These are phyloP conservation scores for Globisporangium paroecandrum DNA, from an alignment of 352 stramenopile species.

Conservation along the genomic window DNA sequence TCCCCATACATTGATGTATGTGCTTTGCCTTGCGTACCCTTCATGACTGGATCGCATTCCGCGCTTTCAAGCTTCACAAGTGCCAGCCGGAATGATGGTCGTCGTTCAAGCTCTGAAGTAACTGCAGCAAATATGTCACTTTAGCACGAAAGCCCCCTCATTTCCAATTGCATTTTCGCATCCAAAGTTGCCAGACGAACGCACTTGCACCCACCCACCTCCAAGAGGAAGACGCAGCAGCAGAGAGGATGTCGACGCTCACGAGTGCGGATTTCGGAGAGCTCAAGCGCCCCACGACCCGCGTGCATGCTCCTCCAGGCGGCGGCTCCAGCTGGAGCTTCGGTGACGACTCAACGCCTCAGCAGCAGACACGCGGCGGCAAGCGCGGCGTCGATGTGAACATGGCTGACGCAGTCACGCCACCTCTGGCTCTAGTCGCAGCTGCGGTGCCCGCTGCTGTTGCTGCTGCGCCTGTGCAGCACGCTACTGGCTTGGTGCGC, in stretches of 20 bases:
- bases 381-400: conserved; percentile 15
- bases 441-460: conserved; percentile 14
- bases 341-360: conserved; percentile 27
- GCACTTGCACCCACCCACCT: background rate
- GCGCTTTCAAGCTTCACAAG: background rate
- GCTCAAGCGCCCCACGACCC: conserved; percentile 80
- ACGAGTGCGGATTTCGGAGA: conserved; percentile 81
- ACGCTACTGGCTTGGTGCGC: conserved; percentile 25
- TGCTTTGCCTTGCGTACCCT: background rate
- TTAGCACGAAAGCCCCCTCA: background rate
- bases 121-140: background rate
- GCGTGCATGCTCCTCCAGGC: conserved; percentile 74
- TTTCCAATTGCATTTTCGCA: conserved; percentile 1
- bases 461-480: conserved; percentile 7
- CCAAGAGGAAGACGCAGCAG: background rate
- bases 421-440: conserved; percentile 17
- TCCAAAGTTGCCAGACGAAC: background rate
- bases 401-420: background rate
- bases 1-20: background rate
- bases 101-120: background rate
- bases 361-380: conserved; percentile 17
- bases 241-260: conserved; percentile 65
- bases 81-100: background rate
- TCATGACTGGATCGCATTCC: background rate
- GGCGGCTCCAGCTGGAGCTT: conserved; percentile 81